A percentile compares a stretch with the other conserved stretches of the same genome.
These are phyloP conservation scores for Bremia lactucae DNA, from an alignment of 352 stramenopile species.

Conservation along the genomic window DNA sequence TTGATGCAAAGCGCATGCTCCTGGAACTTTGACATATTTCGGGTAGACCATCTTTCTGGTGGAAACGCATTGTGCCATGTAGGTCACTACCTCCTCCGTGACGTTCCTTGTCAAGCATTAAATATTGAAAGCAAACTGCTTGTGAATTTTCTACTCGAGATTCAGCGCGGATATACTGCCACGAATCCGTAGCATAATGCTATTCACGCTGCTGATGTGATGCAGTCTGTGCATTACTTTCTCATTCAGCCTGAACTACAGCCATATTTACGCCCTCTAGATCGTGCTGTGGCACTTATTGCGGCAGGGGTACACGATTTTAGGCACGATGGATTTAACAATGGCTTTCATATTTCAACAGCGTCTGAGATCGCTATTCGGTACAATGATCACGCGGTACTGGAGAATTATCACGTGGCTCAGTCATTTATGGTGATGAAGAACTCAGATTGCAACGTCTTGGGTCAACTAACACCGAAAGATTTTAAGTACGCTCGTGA, in stretches of 20 bases:
- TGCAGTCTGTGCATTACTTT: conserved; percentile 85
- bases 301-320: conserved; percentile 84
- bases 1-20: conserved; percentile 38
- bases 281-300: conserved; percentile 65
- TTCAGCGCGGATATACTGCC: conserved; percentile 69
- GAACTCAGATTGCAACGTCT: conserved; percentile 73
- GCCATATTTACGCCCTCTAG: conserved; percentile 62
- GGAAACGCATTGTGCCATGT: conserved; percentile 69
- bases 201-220: conserved; percentile 84
- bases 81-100: conserved; percentile 65
- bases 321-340: conserved; percentile 86
- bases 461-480: conserved; percentile 55
- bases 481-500: conserved; percentile 82
- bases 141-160: conserved; percentile 71
- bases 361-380: conserved; percentile 78
- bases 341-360: conserved; percentile 83
- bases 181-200: conserved; percentile 86
- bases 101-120: conserved; percentile 43
- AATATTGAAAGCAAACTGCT: conserved; percentile 52
- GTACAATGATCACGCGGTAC: conserved; percentile 84
- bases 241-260: conserved; percentile 60
- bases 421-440: conserved; percentile 88
- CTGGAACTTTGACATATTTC: conserved; percentile 78
- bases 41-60: conserved; percentile 48
- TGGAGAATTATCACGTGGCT: conserved; percentile 85